Base-by-base conservation (phyloP, 306 rosid species). In the Rosa rugosa region DNA sequence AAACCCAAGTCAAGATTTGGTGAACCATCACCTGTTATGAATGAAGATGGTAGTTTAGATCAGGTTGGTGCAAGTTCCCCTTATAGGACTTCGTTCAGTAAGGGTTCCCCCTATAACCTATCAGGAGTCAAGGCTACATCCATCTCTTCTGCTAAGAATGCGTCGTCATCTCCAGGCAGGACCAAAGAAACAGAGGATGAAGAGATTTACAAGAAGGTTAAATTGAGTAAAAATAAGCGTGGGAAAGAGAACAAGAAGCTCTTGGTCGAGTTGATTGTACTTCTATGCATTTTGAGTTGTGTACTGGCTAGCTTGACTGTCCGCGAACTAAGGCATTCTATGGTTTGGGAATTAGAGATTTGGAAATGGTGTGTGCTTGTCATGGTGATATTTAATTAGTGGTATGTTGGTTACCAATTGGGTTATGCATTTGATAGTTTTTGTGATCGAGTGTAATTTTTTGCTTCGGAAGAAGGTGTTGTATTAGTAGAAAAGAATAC, bases 341-440 rank as follows among this genome's bases (percentile, higher is more conserved):
- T 4, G 72, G 75, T 86, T 76, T 90, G 98, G 97, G 89, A 88
- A 10, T 71, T 91, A 78, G 86, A 73, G 80, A 25, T 91, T 65
- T 95, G 99, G 99, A 92, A 90, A 81, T 95, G 98, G 99, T 85
- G 88, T 82, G 89, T 90, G 69, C 90, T 91, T 80, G 79, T 89
- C 69, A 75, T 87, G 88, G 97, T 89, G 75, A 89, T 80, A 67
- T 88, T 93, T 77, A n/a, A n/a, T n/a, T n/a, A 93, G 89, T 80
- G 99, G 99, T 41, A 69, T 90, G 91, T 70, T 91, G 81, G 80
- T 91, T 71, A 89, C 93, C 3, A 84, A 75, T 17, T 89, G 97
- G 99, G 81, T 92, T 72, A 95, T 93, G 93, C 87, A 53, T 76
- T 18, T 91, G 42, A 9, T 91, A 34, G 94, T 95, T 27, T 90